These are phyloP conservation scores for Volvariella volvacea DNA, from an alignment of 1,284 basidiomycete genomes.

Conservation along the genomic window DNA sequence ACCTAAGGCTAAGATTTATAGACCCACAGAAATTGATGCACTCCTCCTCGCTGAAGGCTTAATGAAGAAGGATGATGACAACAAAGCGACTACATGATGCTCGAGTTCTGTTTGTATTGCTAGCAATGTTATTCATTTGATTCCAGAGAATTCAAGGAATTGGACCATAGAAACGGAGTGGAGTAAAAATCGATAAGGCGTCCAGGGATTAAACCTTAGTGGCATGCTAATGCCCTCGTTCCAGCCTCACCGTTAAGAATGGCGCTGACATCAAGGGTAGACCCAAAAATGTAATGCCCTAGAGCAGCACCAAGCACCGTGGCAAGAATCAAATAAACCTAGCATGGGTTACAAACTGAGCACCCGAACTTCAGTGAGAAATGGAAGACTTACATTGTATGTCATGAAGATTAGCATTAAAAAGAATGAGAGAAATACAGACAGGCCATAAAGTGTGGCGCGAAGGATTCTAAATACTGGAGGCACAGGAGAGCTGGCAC, in stretches of 20 bases:
- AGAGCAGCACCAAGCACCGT: slow-evolving; percentile 65
- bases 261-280: slow-evolving; percentile 50
- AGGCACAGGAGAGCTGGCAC: slow-evolving; percentile 42
- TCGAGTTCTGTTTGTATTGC: background rate
- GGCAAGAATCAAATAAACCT: slow-evolving; percentile 76
- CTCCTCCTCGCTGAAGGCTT: slow-evolving; percentile 80
- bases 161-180: background rate
- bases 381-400: slow-evolving; percentile 57
- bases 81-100: slow-evolving; percentile 55
- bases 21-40: slow-evolving; percentile 86
- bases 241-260: slow-evolving; percentile 36
- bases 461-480: slow-evolving; percentile 44
- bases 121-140: background rate
- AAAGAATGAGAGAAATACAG: slow-evolving; percentile 75
- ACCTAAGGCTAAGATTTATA: slow-evolving; percentile 91
- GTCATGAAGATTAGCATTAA: slow-evolving; percentile 88
- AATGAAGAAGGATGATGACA: slow-evolving; percentile 80
- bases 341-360: slow-evolving; percentile 5
- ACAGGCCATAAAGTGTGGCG: slow-evolving; percentile 57
- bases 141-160: background rate
- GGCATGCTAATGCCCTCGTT: slow-evolving; percentile 55
- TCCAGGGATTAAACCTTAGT: slow-evolving; percentile 19
- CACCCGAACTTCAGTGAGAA: slow-evolving; percentile 1
- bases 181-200: background rate
- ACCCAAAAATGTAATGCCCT: slow-evolving; percentile 68